Conservation (phyloP, 2,329 filamentous ascomycete genomes). For the Claviceps fusiformis region DNA sequence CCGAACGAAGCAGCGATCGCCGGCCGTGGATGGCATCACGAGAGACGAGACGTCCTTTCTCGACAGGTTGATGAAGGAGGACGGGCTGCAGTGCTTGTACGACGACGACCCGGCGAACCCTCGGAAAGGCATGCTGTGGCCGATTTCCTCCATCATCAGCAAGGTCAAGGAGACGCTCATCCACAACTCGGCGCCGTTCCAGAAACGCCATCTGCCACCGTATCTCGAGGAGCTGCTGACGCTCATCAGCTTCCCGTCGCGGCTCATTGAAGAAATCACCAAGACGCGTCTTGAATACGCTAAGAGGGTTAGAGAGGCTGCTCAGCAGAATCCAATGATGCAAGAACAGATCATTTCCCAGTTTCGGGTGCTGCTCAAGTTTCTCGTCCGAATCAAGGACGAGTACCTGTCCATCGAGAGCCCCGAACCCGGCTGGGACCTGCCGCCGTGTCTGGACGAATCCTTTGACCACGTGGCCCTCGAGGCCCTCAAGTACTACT, state of each 20-base stretch:
- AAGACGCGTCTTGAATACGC: slow-evolving; percentile 82
- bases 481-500: slow-evolving; percentile 93
- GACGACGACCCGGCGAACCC: slow-evolving; percentile 42
- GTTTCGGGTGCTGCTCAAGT: slow-evolving; percentile 82
- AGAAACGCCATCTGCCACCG: slow-evolving; percentile 78
- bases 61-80: slow-evolving; percentile 88
- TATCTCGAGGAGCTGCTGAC: slow-evolving; percentile 95
- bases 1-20: slow-evolving; percentile 55
- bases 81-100: slow-evolving; percentile 83
- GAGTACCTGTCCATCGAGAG: slow-evolving; percentile 74
- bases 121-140: slow-evolving; percentile 65
- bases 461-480: slow-evolving; percentile 86
- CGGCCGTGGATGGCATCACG: slow-evolving; percentile 52
- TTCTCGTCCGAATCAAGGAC: slow-evolving; percentile 85
- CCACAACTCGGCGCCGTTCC: slow-evolving; percentile 69
- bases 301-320: slow-evolving; percentile 87
- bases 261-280: slow-evolving; percentile 93
- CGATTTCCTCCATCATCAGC: slow-evolving; percentile 72
- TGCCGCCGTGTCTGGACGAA: slow-evolving; percentile 92
- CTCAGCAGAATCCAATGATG: slow-evolving; percentile 84
- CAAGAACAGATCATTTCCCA: slow-evolving; percentile 96
- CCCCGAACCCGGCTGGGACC: slow-evolving; percentile 83
- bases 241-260: slow-evolving; percentile 91
- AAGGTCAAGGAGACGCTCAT: slow-evolving; percentile 92
- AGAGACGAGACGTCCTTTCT: slow-evolving; percentile 86